A percentile compares a stretch with the other conserved stretches of the same genome.
phyloP scores from a whole-genome alignment of 495 filamentous ascomycete species.

The Penicillium psychrofluorescens region DNA sequence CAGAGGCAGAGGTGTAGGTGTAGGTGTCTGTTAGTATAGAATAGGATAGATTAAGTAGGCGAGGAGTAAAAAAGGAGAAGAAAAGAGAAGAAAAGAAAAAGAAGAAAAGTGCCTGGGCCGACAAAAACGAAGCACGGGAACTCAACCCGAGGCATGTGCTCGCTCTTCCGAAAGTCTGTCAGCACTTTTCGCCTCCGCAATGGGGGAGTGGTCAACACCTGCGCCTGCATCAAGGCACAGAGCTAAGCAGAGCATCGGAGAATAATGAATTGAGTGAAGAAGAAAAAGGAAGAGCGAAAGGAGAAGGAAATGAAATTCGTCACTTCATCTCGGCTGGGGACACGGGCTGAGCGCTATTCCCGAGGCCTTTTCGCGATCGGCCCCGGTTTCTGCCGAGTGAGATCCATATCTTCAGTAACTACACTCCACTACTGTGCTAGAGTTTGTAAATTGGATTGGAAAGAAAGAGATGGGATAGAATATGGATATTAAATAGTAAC shows the following conservation, averaged over 20 bases:
- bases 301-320: not conserved
- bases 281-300: constrained; percentile 1
- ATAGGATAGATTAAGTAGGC: not conserved
- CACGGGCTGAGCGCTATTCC: constrained; percentile 14
- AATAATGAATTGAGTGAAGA: not conserved
- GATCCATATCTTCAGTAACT: no score
- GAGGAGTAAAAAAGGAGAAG: not conserved
- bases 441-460: no score
- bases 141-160: no score
- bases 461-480: no score
- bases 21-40: not conserved
- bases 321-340: not conserved
- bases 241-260: not conserved
- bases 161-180: no score
- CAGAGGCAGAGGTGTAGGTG: not conserved
- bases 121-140: no score
- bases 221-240: not conserved
- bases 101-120: no score
- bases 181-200: no score
- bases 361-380: constrained; percentile 3
- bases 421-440: no score
- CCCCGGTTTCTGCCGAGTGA: constrained; percentile 24
- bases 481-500: no score
- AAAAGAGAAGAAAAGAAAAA: not conserved
- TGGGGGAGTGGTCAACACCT: no score